Conservation (phyloP, 2,329 filamentous ascomycete genomes). For the Pseudopithomyces maydicus region DNA sequence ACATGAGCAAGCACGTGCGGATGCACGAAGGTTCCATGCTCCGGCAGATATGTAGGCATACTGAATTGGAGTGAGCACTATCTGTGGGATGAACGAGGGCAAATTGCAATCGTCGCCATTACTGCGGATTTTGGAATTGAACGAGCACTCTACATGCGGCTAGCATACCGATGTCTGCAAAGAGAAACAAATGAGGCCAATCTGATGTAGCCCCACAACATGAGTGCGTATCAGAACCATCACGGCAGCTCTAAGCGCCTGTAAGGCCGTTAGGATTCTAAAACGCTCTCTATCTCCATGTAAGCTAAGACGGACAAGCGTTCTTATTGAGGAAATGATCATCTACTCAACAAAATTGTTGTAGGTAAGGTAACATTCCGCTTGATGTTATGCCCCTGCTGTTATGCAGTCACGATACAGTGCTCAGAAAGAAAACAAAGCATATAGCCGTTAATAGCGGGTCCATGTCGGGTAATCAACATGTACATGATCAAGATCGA, state of each 20-base stretch:
- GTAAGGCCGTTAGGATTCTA: not conserved
- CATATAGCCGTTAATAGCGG: too few relatives aligned
- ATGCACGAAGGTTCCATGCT: not conserved
- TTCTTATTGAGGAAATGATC: conserved; percentile 1
- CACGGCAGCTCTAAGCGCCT: too few relatives aligned
- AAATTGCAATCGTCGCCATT: not conserved
- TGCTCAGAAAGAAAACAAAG: too few relatives aligned
- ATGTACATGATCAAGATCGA: not conserved
- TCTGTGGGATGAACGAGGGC: not conserved
- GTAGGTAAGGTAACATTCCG: not conserved
- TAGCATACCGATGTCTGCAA: too few relatives aligned
- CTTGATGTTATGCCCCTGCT: too few relatives aligned
- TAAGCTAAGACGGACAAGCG: not conserved
- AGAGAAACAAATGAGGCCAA: too few relatives aligned
- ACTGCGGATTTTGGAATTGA: too few relatives aligned
- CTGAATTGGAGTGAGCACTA: not conserved
- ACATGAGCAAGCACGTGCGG: not conserved
- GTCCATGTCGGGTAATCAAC: too few relatives aligned
- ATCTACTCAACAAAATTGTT: not conserved
- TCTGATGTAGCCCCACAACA: too few relatives aligned
- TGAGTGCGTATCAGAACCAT: too few relatives aligned
- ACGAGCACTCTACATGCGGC: too few relatives aligned
- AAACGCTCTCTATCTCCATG: not conserved
- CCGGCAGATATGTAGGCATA: not conserved
- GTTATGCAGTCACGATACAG: too few relatives aligned